Evolutionary conservation across 176 grass and related monocot genomes (phyloP).

Genomic region (Aegilops umbellulata): DNA sequence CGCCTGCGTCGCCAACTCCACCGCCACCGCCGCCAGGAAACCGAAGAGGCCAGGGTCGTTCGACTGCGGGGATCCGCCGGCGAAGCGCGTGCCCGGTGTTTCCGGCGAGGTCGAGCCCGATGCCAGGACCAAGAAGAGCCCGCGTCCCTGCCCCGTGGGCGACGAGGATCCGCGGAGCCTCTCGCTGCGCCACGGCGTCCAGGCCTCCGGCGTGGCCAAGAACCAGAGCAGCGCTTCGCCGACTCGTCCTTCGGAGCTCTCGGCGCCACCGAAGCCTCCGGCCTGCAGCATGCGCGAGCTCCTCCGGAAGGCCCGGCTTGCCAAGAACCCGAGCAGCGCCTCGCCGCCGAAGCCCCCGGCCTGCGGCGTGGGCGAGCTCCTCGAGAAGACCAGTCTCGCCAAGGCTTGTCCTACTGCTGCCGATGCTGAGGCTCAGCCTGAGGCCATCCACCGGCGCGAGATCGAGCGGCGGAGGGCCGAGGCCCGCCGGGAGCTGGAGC

Average conservation of each 20-base stretch:
- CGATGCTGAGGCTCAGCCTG: too few species aligned
- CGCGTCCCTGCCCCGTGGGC: not conserved
- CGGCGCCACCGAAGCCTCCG: not conserved
- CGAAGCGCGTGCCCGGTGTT: not conserved
- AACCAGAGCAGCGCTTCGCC: not conserved
- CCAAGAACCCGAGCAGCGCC: not conserved
- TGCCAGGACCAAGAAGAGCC: not conserved
- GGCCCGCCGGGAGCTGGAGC: not conserved
- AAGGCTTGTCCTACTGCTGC: not conserved
- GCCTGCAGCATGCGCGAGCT: not conserved
- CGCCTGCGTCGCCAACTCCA: not conserved
- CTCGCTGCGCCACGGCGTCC: not conserved
- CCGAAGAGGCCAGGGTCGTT: not conserved
- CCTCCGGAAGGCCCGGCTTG: not conserved
- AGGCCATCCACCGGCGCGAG: not conserved
- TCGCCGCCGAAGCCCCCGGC: not conserved
- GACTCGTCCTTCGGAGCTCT: not conserved
- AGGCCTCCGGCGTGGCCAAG: not conserved
- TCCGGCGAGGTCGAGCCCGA: not conserved
- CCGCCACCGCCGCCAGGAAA: not conserved
- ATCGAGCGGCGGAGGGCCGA: conserved; percentile 10
- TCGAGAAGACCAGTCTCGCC: too few species aligned
- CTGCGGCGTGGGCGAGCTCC: not conserved
- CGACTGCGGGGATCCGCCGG: not conserved
- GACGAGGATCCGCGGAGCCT: not conserved